Conservation (phyloP, 257 asterid species). For the Nicotiana attenuata region DNA sequence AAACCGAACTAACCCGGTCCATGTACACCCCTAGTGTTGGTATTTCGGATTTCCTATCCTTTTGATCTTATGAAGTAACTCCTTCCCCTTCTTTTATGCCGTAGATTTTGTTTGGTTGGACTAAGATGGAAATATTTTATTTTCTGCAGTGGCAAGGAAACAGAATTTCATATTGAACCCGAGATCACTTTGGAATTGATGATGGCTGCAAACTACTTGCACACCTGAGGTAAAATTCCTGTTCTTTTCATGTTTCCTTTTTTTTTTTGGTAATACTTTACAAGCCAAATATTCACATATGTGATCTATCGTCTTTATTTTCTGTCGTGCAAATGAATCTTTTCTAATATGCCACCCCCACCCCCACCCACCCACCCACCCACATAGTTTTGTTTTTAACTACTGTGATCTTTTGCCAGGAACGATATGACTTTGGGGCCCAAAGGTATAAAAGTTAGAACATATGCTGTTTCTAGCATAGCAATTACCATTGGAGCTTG, state of each 20-base stretch:
- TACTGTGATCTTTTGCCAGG: neutral
- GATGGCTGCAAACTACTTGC: slow-evolving; percentile 91
- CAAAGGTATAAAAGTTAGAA: neutral
- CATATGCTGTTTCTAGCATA: neutral
- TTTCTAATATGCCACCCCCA: neutral
- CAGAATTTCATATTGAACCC: slow-evolving; percentile 85
- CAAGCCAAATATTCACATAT: neutral
- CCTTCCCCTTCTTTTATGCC: neutral
- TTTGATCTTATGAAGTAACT: slow-evolving; percentile 2
- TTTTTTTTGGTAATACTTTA: neutral
- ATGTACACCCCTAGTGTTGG: neutral
- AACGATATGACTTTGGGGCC: neutral
- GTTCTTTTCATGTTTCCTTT: neutral
- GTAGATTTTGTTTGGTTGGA: neutral
- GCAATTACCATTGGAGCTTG: slow-evolving; percentile 2
- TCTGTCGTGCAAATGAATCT: neutral
- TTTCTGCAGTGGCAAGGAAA: slow-evolving; percentile 72
- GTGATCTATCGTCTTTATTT: neutral
- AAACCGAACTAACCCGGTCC: too few relatives aligned
- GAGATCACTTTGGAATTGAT: slow-evolving; percentile 84
- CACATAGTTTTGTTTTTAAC: neutral
- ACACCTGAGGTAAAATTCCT: slow-evolving; percentile 43
- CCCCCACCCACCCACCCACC: too few relatives aligned
- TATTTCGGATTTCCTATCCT: neutral
- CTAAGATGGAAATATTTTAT: slow-evolving; percentile 3